Percentiles rank a stretch among this genome's conserved stretches.
These are phyloP conservation scores for Phytophthora foliorum DNA, from an alignment of 352 stramenopile species.

Conservation along the genomic window DNA sequence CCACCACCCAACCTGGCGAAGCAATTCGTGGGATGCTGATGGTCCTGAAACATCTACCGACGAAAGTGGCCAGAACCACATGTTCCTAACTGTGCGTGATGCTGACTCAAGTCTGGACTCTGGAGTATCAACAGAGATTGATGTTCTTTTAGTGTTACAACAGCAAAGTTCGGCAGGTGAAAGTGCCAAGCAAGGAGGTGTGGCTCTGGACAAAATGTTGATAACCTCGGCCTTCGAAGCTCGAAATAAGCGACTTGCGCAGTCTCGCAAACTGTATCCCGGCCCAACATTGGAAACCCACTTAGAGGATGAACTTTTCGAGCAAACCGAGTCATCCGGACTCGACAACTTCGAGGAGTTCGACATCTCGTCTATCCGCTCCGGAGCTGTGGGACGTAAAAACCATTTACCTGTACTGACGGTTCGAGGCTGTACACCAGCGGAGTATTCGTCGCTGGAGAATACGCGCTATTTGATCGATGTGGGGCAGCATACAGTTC, in stretches of 20 bases:
- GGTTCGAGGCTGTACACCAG: conserved; percentile 84
- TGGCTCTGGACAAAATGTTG: conserved; percentile 47
- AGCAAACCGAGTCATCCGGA: conserved; percentile 53
- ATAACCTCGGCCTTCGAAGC: conserved; percentile 73
- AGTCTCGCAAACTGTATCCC: conserved; percentile 56
- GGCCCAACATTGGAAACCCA: conserved; percentile 49
- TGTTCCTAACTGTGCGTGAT: conserved; percentile 83
- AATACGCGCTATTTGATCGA: conserved; percentile 89
- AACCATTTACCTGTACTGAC: conserved; percentile 70
- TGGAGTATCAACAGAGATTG: conserved; percentile 66
- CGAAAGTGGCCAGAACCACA: conserved; percentile 64
- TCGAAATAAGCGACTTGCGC: conserved; percentile 64
- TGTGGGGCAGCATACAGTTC: conserved; percentile 88
- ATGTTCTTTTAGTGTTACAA: conserved; percentile 79
- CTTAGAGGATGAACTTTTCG: conserved; percentile 45
- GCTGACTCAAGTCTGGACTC: conserved; percentile 64
- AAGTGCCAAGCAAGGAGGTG: conserved; percentile 44
- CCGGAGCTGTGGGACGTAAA: conserved; percentile 43
- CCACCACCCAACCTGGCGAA: conserved; percentile 83
- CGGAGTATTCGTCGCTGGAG: conserved; percentile 84
- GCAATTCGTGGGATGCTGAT: conserved; percentile 85
- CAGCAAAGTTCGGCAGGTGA: conserved; percentile 50
- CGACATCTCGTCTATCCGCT: conserved; percentile 74
- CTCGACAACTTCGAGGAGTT: conserved; percentile 85
- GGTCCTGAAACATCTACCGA: conserved; percentile 50